Base-by-base conservation (phyloP, 495 filamentous ascomycete genomes). In the Durotheca rogersii region DNA sequence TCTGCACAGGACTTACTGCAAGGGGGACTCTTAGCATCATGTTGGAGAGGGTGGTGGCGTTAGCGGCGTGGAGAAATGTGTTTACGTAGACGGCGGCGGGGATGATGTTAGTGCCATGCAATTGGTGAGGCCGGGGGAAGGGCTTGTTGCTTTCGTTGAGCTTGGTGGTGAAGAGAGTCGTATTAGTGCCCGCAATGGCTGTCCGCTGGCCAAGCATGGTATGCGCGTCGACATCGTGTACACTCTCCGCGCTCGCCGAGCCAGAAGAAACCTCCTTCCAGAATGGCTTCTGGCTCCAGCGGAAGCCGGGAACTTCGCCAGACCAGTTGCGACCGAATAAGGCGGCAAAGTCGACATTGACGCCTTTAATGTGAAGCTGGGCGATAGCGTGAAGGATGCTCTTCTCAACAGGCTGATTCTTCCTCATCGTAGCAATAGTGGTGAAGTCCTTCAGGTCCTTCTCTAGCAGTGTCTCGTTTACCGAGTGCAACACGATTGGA, bases 81-180 rank as follows among this genome's bases (percentile, higher is more conserved):
- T 74, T 74, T 34, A 72, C 43, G 41, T 68, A 37, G 7, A 58
- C 60, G 1, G 71, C 71, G 7, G 70, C 72, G 0, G 72, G 72
- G 16, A 75, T 46, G 27, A 74, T 73, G 46, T 75, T 70, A 9
- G 67, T 67, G 3, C 67, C 72, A 34, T 62, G 52, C 3, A 71
- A 35, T 10, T 60, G 66, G 41, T 71, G 66, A 18, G 35, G 61
- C 0, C 64, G 60, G 4, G 68, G 68, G 41, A 72, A 75, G 6
- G 72, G 70, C 54, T 69, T 71, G 20, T 40, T 67, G 6, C 61
- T 46, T 10, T 64, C 45, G 47, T 71, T 62, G 6, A 75, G 25
- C 10, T 41, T 58, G 7, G 45, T 56, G 29, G 23, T 62, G 56
- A 56, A 15, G 2, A 74, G 35, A 0, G 51, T 54, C 0, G 34